Base-by-base conservation (phyloP, 2,329 filamentous ascomycete species). In the Colletotrichum salicis region DNA sequence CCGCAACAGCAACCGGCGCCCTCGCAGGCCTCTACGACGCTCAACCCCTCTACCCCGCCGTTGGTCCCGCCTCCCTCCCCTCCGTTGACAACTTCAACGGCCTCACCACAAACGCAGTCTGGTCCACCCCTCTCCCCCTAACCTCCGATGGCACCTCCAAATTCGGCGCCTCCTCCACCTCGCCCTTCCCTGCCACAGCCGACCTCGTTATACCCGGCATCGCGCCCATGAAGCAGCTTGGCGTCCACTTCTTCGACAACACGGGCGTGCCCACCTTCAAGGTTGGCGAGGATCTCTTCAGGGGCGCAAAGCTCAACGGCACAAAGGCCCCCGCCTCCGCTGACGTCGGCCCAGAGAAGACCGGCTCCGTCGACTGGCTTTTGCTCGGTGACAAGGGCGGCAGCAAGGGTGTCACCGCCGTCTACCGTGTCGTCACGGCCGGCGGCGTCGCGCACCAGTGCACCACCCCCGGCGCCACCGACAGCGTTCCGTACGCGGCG, bases 171-270 rank as follows among this genome's bases (percentile, higher is more conserved):
- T 82, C 84, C n/a, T 78, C 82, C 60, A 76, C 82, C 7, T 75
- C 82, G n/a, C 85, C 87, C 2, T 88, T 88, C 75, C 80, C 81
- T 55, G 74, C 80, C 27, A 78, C 82, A 33, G 79, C 83, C 3
- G 75, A 81, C 64, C 79, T 90, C 64, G 72, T 76, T 11, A 76
- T 86, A 41, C 70, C 79, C 6, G 78, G 78, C 64, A 54, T 83
- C 45, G 52, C 57, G 12, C 73, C 77, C 2, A 70, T 87, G 6
- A 80, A 82, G 60, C 85, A 86, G 76, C 78, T 91, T 15, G 92
- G 92, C 35, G 86, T 89, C 76, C 92, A 94, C 85, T 93, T 85
- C 86, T 94, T 94, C 84, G 87, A 87, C 80, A 72, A 73, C 58
- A 74, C 77, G 56, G 81, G 86, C 73, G 80, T 83, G 0, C 92